Base-by-base conservation (phyloP, 441 rosid species). In the Pelargonium australe region DNA sequence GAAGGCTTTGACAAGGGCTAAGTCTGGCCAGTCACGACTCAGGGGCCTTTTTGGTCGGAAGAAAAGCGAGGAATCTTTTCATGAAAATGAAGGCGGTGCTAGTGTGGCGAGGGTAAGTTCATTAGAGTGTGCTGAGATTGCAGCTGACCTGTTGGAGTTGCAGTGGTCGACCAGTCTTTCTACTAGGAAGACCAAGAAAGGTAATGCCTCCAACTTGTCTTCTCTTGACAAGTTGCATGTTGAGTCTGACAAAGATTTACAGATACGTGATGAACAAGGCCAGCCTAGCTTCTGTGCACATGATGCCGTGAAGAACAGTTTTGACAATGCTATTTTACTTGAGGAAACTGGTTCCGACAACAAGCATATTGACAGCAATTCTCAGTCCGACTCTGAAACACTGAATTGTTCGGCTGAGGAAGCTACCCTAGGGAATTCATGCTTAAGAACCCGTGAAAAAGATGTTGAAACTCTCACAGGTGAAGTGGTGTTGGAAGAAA, bases 121-220 rank as follows among this genome's bases (percentile, higher is more conserved):
- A 1, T 73, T 89, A 81, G 96, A 95, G 71, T 71, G 91, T 51
- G 98, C 98, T 55, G 92, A 93, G 84, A 71, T 87, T 66, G 98
- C 96, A n/a, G 95, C 98, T 69, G 74, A 90, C 72, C 86, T 92
- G 0, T 85, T 92, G 85, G 98, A 95, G 63, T 81, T 89, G 76
- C 85, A 81, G 65, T 95, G 99, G 99, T 91, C 97, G 65, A 91
- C 96, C 19, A 85, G 79, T 83, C 82, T 91, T 16, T 76, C 85
- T 66, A 75, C 89, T 19, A 70, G 71, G 69, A 81, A 73, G 72
- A 34, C 70, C 19, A 23, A 69, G n/a, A 86, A 87, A 80, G 86
- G 74, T 51, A 74, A 69, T 53, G 68, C 62, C 72, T 75, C 81
- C 7, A 69, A 12, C 66, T 71, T 77, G 72, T 64, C 72, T 23